Conservation (phyloP, 805 yeast genomes). For the Cyberlindnera xylosilytica region DNA sequence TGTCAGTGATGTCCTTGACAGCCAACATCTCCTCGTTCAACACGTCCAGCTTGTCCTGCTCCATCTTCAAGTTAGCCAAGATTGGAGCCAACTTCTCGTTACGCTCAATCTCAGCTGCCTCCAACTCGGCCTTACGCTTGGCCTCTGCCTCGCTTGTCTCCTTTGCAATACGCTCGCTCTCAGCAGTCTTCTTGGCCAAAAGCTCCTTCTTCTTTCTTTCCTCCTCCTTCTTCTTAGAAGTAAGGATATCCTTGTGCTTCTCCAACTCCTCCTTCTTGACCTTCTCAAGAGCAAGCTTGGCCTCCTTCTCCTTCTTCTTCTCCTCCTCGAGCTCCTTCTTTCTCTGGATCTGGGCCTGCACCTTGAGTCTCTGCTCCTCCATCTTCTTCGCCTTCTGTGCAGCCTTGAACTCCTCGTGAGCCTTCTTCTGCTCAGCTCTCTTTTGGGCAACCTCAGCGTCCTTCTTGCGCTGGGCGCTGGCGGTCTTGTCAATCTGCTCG, state of each 20-base stretch:
- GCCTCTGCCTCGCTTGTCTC: conserved; percentile 40
- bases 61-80: conserved; percentile 48
- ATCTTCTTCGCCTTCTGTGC: conserved; percentile 36
- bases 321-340: conserved; percentile 34
- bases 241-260: conserved; percentile 35
- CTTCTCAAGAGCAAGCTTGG: conserved; percentile 25
- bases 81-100: conserved; percentile 54
- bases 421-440: conserved; percentile 34
- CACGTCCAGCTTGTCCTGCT: conserved; percentile 46
- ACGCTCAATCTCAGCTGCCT: conserved; percentile 44
- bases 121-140: conserved; percentile 42
- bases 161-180: conserved; percentile 21
- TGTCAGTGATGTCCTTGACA: conserved; percentile 40
- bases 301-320: conserved; percentile 31
- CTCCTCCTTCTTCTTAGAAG: conserved; percentile 31
- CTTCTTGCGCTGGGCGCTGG: conserved; percentile 59
- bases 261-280: conserved; percentile 35
- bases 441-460: conserved; percentile 44
- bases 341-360: conserved; percentile 40
- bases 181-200: conserved; percentile 30
- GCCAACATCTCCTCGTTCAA: conserved; percentile 48
- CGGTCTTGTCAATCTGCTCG: conserved; percentile 66
- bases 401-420: conserved; percentile 39
- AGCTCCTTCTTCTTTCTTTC: conserved; percentile 25
- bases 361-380: conserved; percentile 45